A percentile compares a stretch with the other conserved stretches of the same genome.
These are phyloP conservation scores for Podila epicladia DNA, from an alignment of 192 early-diverging fungal genomes.

Conservation along the genomic window DNA sequence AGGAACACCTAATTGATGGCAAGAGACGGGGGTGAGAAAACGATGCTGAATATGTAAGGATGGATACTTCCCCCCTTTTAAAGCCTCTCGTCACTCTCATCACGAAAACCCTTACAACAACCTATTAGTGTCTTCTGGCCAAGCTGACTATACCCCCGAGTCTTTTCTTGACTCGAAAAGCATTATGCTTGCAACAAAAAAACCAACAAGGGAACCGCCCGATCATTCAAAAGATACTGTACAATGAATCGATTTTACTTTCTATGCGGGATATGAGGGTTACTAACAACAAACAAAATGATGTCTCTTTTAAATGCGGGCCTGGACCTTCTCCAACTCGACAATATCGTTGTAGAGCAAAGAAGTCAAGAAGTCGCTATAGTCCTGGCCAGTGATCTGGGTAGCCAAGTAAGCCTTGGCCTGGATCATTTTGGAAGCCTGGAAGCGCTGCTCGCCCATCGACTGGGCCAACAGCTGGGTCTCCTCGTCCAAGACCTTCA, in stretches of 20 bases:
- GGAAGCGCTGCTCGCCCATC: conserved; percentile 69
- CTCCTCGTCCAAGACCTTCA: conserved; percentile 91
- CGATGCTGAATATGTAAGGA: too few relatives aligned
- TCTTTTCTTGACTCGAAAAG: too few relatives aligned
- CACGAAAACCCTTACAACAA: too few relatives aligned
- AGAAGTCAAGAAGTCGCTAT: conserved; percentile 95
- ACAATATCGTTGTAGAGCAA: conserved; percentile 91
- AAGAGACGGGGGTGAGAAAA: too few relatives aligned
- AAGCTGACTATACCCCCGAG: too few relatives aligned
- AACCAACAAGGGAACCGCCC: too few relatives aligned
- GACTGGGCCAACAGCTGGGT: conserved; percentile 73
- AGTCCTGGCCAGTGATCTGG: conserved; percentile 86
- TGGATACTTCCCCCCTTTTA: too few relatives aligned
- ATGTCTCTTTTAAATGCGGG: conserved; percentile 28
- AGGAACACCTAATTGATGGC: too few relatives aligned
- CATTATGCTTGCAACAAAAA: too few relatives aligned
- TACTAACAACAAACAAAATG: neutral
- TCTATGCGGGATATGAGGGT: conserved; percentile 1
- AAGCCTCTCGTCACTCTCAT: too few relatives aligned
- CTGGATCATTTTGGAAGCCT: conserved; percentile 67
- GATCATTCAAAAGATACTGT: too few relatives aligned
- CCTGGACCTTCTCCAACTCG: conserved; percentile 33
- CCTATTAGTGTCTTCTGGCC: too few relatives aligned
- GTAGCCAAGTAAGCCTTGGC: conserved; percentile 76
- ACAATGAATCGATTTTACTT: neutral